Percentiles rank a stretch among this genome's conserved stretches.
Evolutionary conservation across 23 red algal genomes (phyloP).

Genomic region (Chondrus crispus): DNA sequence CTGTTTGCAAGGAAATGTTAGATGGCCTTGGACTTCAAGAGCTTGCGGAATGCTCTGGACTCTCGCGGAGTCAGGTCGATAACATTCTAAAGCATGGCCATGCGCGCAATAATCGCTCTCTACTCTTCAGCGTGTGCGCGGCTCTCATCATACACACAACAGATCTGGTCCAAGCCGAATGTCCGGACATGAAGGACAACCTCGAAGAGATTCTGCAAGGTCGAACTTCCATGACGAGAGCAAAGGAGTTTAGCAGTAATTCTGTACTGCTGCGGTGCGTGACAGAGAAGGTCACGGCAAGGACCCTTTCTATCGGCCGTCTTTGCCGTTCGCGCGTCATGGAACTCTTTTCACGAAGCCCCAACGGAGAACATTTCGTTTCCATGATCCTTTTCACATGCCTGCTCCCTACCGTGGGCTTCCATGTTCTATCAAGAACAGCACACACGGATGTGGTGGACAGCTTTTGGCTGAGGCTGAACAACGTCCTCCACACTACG

Average conservation of each 20-base stretch:
- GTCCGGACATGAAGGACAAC: neutral
- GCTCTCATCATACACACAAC: neutral
- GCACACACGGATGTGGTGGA: neutral
- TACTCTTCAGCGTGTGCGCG: neutral
- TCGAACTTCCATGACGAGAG: neutral
- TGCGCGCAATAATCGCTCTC: neutral
- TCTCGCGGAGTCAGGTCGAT: neutral
- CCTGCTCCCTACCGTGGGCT: neutral
- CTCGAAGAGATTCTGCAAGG: neutral
- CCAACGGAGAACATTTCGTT: neutral
- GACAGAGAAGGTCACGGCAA: neutral
- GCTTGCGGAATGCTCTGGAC: neutral
- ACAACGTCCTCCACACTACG: neutral
- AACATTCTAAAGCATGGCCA: neutral
- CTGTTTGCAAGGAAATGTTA: neutral
- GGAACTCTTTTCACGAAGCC: neutral
- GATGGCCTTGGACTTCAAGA: neutral
- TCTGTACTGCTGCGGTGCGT: neutral
- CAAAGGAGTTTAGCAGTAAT: neutral
- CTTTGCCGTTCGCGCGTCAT: neutral
- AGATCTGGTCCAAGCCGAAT: neutral
- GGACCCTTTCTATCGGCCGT: neutral
- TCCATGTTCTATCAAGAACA: neutral
- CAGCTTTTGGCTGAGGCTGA: slow-evolving; percentile 6
- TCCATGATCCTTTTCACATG: neutral